Percentiles rank a stretch among this genome's conserved stretches.
These are phyloP conservation scores for Penicillium decumbens DNA, from an alignment of 2,329 filamentous ascomycete species.

Conservation along the genomic window DNA sequence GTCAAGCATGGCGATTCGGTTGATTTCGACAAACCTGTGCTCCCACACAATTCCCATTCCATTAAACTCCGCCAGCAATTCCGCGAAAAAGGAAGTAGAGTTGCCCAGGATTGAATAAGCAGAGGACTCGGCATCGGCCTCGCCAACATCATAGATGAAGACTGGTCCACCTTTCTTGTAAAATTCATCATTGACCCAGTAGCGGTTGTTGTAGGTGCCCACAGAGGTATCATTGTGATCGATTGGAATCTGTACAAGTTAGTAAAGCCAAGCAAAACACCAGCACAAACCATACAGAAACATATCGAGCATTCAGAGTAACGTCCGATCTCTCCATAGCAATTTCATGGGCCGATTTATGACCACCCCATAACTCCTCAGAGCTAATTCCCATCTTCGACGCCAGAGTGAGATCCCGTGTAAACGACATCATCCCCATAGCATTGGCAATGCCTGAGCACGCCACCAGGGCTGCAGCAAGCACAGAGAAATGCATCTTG, in stretches of 20 bases:
- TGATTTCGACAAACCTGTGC: conserved; percentile 34
- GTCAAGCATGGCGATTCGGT: not conserved
- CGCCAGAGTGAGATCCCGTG: conserved; percentile 15
- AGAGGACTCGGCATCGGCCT: conserved; percentile 40
- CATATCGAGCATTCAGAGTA: conserved; percentile 2
- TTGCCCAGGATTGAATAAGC: conserved; percentile 36
- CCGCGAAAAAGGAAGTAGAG: conserved; percentile 27
- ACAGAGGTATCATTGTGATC: conserved; percentile 34
- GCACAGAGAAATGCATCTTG: conserved; percentile 8
- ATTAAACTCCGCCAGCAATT: conserved; percentile 34
- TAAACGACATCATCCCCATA: conserved; percentile 6
- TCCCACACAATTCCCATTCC: conserved; percentile 42
- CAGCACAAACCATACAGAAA: conserved; percentile 3
- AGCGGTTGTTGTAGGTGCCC: conserved; percentile 52
- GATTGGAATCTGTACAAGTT: conserved; percentile 27
- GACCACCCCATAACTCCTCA: conserved; percentile 7
- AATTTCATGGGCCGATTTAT: conserved; percentile 4
- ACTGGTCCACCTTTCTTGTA: conserved; percentile 56
- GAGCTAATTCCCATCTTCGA: conserved; percentile 18
- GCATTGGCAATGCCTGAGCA: conserved; percentile 7
- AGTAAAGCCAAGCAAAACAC: not conserved
- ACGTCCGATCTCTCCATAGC: not conserved
- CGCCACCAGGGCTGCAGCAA: conserved; percentile 4
- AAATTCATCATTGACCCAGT: conserved; percentile 52
- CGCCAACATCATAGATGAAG: conserved; percentile 48